Evolutionary conservation across 1,284 basidiomycete species (phyloP), one percentile per base, ranked within the genome.

Genomic region (Pseudozyma thailandica): DNA sequence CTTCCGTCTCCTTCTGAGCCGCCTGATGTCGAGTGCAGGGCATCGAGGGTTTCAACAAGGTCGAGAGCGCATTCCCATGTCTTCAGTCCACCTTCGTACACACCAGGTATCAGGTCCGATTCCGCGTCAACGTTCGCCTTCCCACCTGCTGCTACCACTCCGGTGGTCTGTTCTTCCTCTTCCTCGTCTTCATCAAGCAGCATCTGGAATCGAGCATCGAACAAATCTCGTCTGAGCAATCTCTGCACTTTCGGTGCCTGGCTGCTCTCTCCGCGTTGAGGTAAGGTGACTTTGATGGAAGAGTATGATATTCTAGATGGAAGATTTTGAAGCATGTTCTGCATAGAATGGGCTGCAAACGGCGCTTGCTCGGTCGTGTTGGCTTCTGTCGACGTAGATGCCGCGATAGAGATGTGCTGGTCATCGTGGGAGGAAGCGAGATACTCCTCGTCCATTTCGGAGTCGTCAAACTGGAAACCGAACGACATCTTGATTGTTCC

Each of bases 51-150:
- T 12, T 70, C 62, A 27, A 81, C 91, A 0, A 98, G 86, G 83
- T 98, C 95, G 15, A 94, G 84, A 33, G 92, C 91, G 68, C 93
- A 96, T 83, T 98, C 95, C 95, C 95, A 98, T 3, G 94, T 97
- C 84, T 98, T 98, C 54, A 98, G 83, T 0, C 95, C 95, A 15
- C 95, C 95, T 84, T 98, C 95, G 79, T 98, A 98, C 0, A 94
- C 87, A 0, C 93, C 90, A 1, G 94, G 92, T 10, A 98, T 88
- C 12, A 98, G 87, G 84, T 98, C 95, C 0, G 92, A 93, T 0
- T 91, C 90, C 15, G 60, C 47, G 41, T 69, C 64, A 6, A 63
- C 53, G 15, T 65, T 30, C 4, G 58, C 78, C 37, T 41, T 60
- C 18, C 20, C 26, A 25, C 7, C 25, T 5, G 45, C 48, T 15